Base-by-base conservation (phyloP, 768 basidiomycete species). In the Leccinum boreale region DNA sequence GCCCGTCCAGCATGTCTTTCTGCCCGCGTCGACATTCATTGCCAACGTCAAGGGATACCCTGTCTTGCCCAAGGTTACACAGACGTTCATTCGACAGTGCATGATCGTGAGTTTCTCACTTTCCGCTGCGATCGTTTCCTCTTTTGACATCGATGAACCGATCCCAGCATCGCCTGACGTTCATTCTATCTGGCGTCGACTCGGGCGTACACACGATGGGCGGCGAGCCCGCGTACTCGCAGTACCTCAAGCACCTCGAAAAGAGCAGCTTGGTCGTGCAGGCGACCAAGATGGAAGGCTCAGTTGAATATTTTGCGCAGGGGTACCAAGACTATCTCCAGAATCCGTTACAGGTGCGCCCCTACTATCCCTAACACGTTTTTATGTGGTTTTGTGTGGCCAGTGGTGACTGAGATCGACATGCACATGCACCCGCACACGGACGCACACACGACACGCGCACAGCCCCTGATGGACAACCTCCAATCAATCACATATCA, bases 31-130 rank as follows among this genome's bases (percentile, higher is more conserved):
- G 12, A 84, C 93, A 4, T 99, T 98, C 72, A 94, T 98, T 66
- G 86, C 94, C 11, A 99, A 99, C 71, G 82, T 86, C 52, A 96
- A 97, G 75, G 96, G 94, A 3, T 99, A 97, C 71, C 97, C 97
- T 0, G 97, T 99, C 6, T 82, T 99, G 17, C 90, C 92, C 12
- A 98, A 98, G 73, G 86, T 87, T 10, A 90, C 93, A 3, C 97
- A 99, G 65, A 81, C 82, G 1, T 98, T 99, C 76, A 83, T 98
- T 55, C 86, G 89, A 59, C 86, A 93, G 59, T 86, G 89, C 75
- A 90, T 95, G 84, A 88, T 90, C 76, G 92, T 85, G 70, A 73
- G 85, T 73, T 58, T 23, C 29, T 60, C 57, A 3, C 28, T 28
- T 28, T 28, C 8, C n/a, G n/a, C 28, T 28, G 28, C 8, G 8